These are phyloP conservation scores for Aspergillus ochraceoroseus DNA, from an alignment of 2,329 filamentous ascomycete genomes.

Conservation along the genomic window DNA sequence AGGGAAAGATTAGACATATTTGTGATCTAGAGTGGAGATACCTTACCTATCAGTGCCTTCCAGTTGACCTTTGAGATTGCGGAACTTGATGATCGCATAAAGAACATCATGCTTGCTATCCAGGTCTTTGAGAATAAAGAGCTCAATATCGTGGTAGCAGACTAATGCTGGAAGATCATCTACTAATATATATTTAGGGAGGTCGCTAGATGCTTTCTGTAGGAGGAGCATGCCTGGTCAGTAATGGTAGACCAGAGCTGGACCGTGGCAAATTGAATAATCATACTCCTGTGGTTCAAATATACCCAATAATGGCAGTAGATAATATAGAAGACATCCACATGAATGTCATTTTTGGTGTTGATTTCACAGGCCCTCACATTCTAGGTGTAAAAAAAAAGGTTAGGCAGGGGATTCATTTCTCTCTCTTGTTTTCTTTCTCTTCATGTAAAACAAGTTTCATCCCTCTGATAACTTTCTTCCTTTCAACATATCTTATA, in stretches of 20 bases:
- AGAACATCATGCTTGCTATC: constrained; percentile 25
- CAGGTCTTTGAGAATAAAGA: constrained; percentile 24
- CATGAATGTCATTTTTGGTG: no score
- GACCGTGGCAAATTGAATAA: constrained; percentile 22
- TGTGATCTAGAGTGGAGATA: background rate
- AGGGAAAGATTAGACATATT: constrained; percentile 1
- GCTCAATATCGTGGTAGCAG: constrained; percentile 26
- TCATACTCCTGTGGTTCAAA: constrained; percentile 21
- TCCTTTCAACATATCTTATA: no score
- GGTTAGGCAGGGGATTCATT: no score
- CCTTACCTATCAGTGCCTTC: constrained; percentile 28
- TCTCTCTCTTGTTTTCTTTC: no score
- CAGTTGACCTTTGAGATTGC: constrained; percentile 25
- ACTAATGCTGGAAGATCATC: constrained; percentile 23
- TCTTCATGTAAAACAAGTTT: no score
- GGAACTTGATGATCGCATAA: constrained; percentile 27
- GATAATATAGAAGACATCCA: constrained; percentile 22
- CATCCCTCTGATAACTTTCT: no score
- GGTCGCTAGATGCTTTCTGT: constrained; percentile 21
- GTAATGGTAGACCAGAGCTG: constrained; percentile 27
- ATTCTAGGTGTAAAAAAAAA: no score
- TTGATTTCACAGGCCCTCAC: no score
- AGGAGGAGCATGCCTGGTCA: constrained; percentile 22
- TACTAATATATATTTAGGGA: constrained; percentile 21
- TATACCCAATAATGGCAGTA: constrained; percentile 26